phyloP scores from a whole-genome alignment of 345 rosid genomes.

The Citrus maxima region DNA sequence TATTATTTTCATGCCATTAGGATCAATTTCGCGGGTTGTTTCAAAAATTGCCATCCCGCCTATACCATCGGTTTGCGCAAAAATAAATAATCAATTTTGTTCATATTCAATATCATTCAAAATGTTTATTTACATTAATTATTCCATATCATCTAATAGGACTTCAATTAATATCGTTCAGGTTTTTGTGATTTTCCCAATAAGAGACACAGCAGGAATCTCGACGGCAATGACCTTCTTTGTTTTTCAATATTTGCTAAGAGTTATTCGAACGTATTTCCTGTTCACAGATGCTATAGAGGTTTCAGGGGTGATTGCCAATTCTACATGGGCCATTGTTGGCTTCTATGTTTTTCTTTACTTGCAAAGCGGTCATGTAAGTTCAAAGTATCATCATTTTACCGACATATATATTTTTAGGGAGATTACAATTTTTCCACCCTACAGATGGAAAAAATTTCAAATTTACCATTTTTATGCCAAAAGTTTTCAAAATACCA shows the following conservation, averaged over 20 bases:
- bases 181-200: neutral
- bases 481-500: too few relatives aligned
- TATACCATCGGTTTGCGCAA: too few relatives aligned
- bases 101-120: too few relatives aligned
- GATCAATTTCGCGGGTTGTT: too few relatives aligned
- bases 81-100: too few relatives aligned
- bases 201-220: neutral
- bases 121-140: too few relatives aligned
- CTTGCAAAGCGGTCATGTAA: neutral
- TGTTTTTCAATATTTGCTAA: neutral
- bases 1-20: too few relatives aligned
- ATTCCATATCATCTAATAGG: neutral
- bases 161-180: neutral
- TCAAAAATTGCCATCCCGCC: too few relatives aligned
- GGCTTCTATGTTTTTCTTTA: conserved; percentile 6
- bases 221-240: neutral
- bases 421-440: too few relatives aligned
- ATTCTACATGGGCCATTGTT: neutral
- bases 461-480: too few relatives aligned
- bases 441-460: too few relatives aligned
- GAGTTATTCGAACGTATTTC: neutral
- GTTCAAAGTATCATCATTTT: neutral
- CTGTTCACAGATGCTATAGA: neutral
- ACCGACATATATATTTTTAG: too few relatives aligned
- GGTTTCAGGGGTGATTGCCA: neutral